These are phyloP conservation scores for Blastocystis hominis DNA, from an alignment of 352 stramenopile species.

Conservation along the genomic window DNA sequence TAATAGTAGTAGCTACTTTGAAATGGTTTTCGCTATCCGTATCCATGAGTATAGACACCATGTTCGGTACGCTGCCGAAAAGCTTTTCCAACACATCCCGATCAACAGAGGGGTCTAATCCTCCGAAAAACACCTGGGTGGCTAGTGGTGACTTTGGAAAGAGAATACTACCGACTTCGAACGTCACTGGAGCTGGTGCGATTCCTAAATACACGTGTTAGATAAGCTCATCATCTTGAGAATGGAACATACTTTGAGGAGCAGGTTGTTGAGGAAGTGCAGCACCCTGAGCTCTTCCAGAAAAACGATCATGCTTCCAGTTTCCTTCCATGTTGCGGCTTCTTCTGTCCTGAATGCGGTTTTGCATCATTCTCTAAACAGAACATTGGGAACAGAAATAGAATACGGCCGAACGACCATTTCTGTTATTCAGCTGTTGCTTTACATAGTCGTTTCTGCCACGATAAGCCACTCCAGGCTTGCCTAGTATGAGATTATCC, in stretches of 20 bases:
- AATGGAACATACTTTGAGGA: not conserved
- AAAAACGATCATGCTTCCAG: constrained; percentile 16
- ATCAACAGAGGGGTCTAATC: constrained; percentile 28
- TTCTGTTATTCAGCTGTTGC: not conserved
- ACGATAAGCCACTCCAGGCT: not conserved
- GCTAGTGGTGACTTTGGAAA: not conserved
- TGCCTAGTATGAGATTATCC: not conserved
- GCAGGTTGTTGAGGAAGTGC: not conserved
- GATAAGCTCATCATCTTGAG: not conserved
- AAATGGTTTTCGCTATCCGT: constrained; percentile 9
- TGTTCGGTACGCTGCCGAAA: not conserved
- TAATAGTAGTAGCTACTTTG: not conserved
- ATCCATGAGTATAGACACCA: constrained; percentile 16
- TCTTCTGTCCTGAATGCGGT: not conserved
- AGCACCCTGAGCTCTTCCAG: not conserved
- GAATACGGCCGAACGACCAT: not conserved
- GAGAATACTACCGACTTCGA: not conserved
- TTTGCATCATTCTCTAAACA: not conserved
- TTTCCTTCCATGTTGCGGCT: not conserved
- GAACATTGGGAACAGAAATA: not conserved
- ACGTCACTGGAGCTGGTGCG: not conserved
- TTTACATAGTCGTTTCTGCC: not conserved
- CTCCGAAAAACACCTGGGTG: constrained; percentile 37
- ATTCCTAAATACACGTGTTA: not conserved
- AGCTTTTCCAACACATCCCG: constrained; percentile 23